Base-by-base conservation (phyloP, 805 yeast species). In the Saccharomycopsis javanensis region DNA sequence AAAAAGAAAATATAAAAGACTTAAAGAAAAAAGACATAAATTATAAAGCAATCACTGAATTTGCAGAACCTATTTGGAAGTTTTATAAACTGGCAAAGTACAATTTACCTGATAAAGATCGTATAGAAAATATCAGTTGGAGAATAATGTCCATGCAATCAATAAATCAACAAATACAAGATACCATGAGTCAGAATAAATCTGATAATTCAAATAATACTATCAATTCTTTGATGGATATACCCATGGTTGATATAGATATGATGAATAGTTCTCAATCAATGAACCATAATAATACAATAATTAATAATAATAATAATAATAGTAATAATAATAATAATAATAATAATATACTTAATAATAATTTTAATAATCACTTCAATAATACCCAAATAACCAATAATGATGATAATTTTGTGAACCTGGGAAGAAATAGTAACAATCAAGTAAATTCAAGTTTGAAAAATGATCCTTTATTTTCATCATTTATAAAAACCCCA, bases 101-200 rank as follows among this genome's bases (percentile, higher is more conserved):
- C 10, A 76, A 84, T 11, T 71, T 90, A 45, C 96, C 96, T 0
- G 82, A 87, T 67, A 78, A 79, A 56, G 78, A 81, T 28, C 73
- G 97, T 54, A 85, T 90, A 83, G 88, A 86, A 65, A 90, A 90
- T 67, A 69, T 89, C 56, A 83, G 95, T 8, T 89, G 96, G 96
- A 73, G 97, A 59, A 78, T 89, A 81, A 85, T 89, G 91, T 80
- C 77, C 50, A 72, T 85, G 20, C 18, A 23, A 10, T 35, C 23
- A 35, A 37, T 34, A 13, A 35, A 52, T 8, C 54, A 11, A 25
- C 38, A 23, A 35, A 18, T 23, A 3, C 48, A 25, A 23, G 33
- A 23, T 25, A 13, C 34, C 34, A 52, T 35, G 30, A 52, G 46
- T 35, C 45, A 38, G 10, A 23, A 30, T 16, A 31, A 30, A 15